These are phyloP conservation scores for Dipodascus geniculatus DNA, from an alignment of 805 yeast species.

Conservation along the genomic window DNA sequence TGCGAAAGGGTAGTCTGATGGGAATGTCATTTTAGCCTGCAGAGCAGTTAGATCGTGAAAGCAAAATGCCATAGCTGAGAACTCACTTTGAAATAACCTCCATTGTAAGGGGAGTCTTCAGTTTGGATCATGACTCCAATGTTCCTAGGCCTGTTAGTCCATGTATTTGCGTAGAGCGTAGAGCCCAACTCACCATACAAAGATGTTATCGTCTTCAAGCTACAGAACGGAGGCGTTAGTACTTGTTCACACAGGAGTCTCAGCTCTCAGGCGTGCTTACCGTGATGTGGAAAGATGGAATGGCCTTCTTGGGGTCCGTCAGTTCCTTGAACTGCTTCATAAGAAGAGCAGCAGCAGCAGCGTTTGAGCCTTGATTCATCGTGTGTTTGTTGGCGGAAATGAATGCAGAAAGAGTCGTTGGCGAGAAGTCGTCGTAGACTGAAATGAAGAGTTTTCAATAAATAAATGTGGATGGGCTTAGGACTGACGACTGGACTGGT, in stretches of 20 bases:
- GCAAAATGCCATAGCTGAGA: no score
- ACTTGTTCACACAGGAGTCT: no score
- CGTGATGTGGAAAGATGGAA: conserved; percentile 59
- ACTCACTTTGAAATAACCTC: conserved; percentile 68
- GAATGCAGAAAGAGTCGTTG: conserved; percentile 1
- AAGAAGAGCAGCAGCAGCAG: conserved; percentile 41
- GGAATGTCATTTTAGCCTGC: conserved; percentile 82
- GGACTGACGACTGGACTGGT: conserved; percentile 3
- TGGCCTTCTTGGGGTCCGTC: conserved; percentile 81
- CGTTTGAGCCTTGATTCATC: conserved; percentile 7
- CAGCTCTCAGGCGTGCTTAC: conserved; percentile 12
- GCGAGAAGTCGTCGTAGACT: conserved; percentile 5
- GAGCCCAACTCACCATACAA: conserved; percentile 30
- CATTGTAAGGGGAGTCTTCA: conserved; percentile 82
- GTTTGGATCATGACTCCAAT: conserved; percentile 87
- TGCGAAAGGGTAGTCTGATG: conserved; percentile 77
- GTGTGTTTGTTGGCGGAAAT: not conserved
- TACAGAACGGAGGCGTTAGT: conserved; percentile 11
- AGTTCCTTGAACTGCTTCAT: conserved; percentile 91
- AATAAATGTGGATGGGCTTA: conserved; percentile 3
- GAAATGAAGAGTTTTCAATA: conserved; percentile 2
- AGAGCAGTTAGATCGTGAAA: not conserved
- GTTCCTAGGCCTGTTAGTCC: conserved; percentile 37
- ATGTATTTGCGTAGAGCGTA: not conserved
- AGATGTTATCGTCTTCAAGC: conserved; percentile 49